Base-by-base conservation (phyloP, 2,329 filamentous ascomycete genomes). In the Hymenoscyphus repandus region DNA sequence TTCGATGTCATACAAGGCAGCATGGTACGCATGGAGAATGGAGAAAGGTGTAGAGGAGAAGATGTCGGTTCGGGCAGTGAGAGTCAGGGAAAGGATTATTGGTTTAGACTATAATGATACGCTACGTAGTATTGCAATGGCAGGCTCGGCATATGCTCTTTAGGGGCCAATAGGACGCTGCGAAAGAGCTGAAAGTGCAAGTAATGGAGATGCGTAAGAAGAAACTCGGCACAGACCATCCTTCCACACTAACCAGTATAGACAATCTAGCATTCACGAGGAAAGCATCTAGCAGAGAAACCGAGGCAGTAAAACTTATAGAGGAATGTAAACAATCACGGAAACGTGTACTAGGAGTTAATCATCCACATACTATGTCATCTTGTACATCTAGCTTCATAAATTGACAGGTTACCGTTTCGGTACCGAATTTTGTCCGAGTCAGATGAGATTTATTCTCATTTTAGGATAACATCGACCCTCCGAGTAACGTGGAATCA, bases 1-100 rank as follows among this genome's bases (percentile, higher is more conserved):
- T 47, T 54, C 44, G 34, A 39, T 62, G 37, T 41, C 59, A 45
- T 54, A 52, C 15, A 54, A 53, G 32, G 58, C 58, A 49, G 54
- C 56, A 47, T 50, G 56, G 51, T 62, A 60, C 52, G 49, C 54
- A 15, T 33, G 34, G 13, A 45, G 17, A 42, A 58, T 40, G 15
- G 58, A 47, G 17, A 55, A 54, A 5, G 33, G 32, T 27, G 17
- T 34, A 36, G 53, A 59, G 37, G 49, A 55, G 48, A 40, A 48
- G 39, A 51, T 51, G 48, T 48, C 51, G 12, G 48, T 48, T 44
- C 42, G 44, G 47, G 45, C 48, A 41, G 40, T 62, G 49, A 41
- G 58, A 39, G 54, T 40, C 18, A 44, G 48, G 20, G 47, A 58
- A 22, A 45, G 33, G 39, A 45, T 54, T 38, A 32, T 59, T 20